Percentiles rank a stretch among this genome's conserved stretches.
Conservation (phyloP, 495 filamentous ascomycete species). For the Daldinia caldariorum region DNA sequence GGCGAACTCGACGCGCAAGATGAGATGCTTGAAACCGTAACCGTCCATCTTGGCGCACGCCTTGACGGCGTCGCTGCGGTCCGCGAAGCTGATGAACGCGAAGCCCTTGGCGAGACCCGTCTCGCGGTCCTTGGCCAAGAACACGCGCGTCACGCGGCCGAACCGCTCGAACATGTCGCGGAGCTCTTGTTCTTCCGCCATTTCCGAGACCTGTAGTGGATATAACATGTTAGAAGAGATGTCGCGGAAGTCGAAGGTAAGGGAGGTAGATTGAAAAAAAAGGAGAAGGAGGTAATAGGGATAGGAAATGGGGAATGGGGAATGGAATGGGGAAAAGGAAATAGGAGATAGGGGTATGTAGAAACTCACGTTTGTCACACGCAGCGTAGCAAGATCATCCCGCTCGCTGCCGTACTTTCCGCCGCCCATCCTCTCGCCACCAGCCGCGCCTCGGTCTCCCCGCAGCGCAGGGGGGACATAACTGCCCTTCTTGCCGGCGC, state of each 20-base stretch:
- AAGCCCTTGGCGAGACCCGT: slow-evolving; percentile 96
- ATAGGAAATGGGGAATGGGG: background rate
- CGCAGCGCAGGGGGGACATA: slow-evolving; percentile 95
- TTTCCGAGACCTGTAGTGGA: slow-evolving; percentile 81
- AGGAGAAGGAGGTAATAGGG: background rate
- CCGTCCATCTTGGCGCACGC: slow-evolving; percentile 99
- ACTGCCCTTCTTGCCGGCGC: slow-evolving; percentile 72
- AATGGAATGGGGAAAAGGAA: too few relatives aligned
- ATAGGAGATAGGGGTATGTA: background rate
- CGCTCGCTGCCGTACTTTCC: slow-evolving; percentile 85
- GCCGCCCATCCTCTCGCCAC: slow-evolving; percentile 88
- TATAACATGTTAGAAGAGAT: slow-evolving; percentile 9
- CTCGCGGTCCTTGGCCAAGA: slow-evolving; percentile 95
- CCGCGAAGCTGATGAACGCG: slow-evolving; percentile 95
- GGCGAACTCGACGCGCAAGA: slow-evolving; percentile 90
- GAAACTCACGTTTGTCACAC: slow-evolving; percentile 93
- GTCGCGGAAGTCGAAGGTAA: background rate
- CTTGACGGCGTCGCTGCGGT: slow-evolving; percentile 85
- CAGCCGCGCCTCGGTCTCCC: slow-evolving; percentile 67
- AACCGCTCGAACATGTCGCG: slow-evolving; percentile 98
- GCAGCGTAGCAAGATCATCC: slow-evolving; percentile 93
- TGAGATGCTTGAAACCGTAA: slow-evolving; percentile 90
- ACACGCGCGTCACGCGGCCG: slow-evolving; percentile 95
- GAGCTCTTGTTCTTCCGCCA: slow-evolving; percentile 93
- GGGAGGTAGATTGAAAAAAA: background rate